Conservation (phyloP, 768 basidiomycete genomes). For the Suillus subluteus region DNA sequence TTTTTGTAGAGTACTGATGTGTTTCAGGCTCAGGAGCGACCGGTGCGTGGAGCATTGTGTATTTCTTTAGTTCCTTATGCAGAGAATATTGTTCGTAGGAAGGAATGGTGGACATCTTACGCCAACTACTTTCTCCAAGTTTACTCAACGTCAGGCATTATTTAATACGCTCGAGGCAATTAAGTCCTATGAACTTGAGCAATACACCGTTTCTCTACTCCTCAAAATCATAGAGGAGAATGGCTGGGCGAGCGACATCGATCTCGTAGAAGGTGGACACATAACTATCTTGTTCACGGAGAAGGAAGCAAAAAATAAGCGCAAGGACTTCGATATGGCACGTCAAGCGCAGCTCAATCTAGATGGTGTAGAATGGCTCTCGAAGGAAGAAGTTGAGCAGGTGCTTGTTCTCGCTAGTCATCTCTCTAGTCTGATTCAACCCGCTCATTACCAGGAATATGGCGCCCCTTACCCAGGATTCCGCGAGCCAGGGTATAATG, state of each 20-base stretch:
- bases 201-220: constrained; percentile 49
- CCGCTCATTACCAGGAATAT: constrained; percentile 23
- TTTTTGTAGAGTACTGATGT: constrained; percentile 9
- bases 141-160: constrained; percentile 37
- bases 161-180: constrained; percentile 61
- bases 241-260: constrained; percentile 50
- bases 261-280: constrained; percentile 63
- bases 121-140: constrained; percentile 49
- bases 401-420: constrained; percentile 36
- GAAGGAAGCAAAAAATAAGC: constrained; percentile 42
- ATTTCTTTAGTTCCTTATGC: too few relatives aligned
- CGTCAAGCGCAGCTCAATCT: constrained; percentile 53
- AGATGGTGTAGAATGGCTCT: constrained; percentile 48
- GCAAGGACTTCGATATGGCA: constrained; percentile 44
- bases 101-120: constrained; percentile 81
- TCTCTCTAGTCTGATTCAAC: neutral
- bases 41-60: constrained; percentile 40
- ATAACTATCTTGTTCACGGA: constrained; percentile 42
- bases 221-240: constrained; percentile 49
- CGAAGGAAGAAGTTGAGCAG: constrained; percentile 45
- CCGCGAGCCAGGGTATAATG: constrained; percentile 51
- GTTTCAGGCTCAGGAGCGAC: constrained; percentile 72
- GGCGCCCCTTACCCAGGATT: constrained; percentile 11
- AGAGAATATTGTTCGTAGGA: constrained; percentile 42
- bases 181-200: constrained; percentile 57